These are phyloP conservation scores for Backusella westeae DNA, from an alignment of 192 early-diverging fungal genomes.

Conservation along the genomic window DNA sequence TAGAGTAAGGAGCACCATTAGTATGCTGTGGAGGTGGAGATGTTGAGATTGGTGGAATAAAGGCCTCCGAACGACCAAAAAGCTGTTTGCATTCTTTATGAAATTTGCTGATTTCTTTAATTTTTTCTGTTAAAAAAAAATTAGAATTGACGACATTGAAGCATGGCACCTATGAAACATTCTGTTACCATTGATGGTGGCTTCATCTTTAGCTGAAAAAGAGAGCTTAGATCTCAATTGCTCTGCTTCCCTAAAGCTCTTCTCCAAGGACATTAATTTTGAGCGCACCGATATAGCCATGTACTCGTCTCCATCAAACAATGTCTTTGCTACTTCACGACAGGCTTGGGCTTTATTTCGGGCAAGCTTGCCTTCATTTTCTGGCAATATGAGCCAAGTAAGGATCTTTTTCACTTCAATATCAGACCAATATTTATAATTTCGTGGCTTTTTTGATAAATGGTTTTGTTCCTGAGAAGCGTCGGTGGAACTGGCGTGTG, in stretches of 20 bases:
- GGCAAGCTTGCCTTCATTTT: not conserved
- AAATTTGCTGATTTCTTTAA: conserved; percentile 10
- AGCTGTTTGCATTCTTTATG: conserved; percentile 5
- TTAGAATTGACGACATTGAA: not conserved
- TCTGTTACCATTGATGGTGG: not conserved
- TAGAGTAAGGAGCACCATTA: not conserved
- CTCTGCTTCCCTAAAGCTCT: not conserved
- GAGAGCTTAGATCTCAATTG: conserved; percentile 8
- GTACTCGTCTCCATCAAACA: conserved; percentile 8
- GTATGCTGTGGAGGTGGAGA: not conserved
- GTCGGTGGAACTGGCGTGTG: not conserved
- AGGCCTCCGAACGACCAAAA: conserved; percentile 1
- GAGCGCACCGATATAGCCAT: not conserved
- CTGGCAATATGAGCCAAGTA: not conserved
- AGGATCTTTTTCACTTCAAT: conserved; percentile 2
- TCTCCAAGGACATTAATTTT: conserved; percentile 5
- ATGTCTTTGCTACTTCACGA: not conserved
- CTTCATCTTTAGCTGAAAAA: not conserved
- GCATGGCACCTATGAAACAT: not conserved
- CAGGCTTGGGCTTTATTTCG: conserved; percentile 11
- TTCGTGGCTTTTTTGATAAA: conserved; percentile 4
- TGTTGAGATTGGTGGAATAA: conserved; percentile 5
- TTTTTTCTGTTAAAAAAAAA: conserved; percentile 1
- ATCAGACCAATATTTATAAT: conserved; percentile 12
- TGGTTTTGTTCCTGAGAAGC: conserved; percentile 1